Conservation (phyloP, 345 rosid genomes). For the Bruguiera sexangula region DNA sequence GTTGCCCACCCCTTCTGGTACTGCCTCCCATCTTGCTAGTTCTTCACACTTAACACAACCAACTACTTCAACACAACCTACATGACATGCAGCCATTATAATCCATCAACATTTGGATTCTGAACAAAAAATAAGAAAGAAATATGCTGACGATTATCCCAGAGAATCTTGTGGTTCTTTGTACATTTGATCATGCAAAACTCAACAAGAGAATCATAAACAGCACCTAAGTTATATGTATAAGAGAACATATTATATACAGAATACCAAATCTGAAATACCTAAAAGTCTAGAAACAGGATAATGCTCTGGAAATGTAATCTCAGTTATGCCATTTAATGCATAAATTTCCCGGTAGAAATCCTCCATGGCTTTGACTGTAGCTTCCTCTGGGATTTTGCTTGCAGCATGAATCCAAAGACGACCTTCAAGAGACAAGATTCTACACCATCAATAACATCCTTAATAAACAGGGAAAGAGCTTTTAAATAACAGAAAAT, state of each 20-base stretch:
- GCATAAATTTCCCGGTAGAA: slow-evolving; percentile 80
- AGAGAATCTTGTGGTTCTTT: background rate
- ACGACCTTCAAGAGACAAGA: slow-evolving; percentile 50
- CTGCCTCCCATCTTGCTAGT: slow-evolving; percentile 33
- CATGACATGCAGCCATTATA: background rate
- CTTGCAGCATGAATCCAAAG: slow-evolving; percentile 96
- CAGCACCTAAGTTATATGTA: background rate
- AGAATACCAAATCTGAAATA: slow-evolving; percentile 16
- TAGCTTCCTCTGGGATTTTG: slow-evolving; percentile 80
- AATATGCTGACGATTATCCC: background rate
- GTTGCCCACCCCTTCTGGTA: slow-evolving; percentile 31
- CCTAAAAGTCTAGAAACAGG: slow-evolving; percentile 89
- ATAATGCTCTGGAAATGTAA: slow-evolving; percentile 66
- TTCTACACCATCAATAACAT: background rate
- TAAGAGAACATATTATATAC: background rate
- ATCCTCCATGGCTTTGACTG: slow-evolving; percentile 88
- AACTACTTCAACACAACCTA: slow-evolving; percentile 38
- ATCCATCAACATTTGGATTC: background rate
- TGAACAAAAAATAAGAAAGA: background rate
- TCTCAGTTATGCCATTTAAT: slow-evolving; percentile 53
- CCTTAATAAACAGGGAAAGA: background rate
- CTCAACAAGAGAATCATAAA: background rate
- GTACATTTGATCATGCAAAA: background rate
- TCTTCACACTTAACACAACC: slow-evolving; percentile 35
- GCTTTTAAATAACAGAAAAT: background rate